phyloP scores from a whole-genome alignment of 1,284 basidiomycete genomes.

The Marasmius tenuissimus region DNA sequence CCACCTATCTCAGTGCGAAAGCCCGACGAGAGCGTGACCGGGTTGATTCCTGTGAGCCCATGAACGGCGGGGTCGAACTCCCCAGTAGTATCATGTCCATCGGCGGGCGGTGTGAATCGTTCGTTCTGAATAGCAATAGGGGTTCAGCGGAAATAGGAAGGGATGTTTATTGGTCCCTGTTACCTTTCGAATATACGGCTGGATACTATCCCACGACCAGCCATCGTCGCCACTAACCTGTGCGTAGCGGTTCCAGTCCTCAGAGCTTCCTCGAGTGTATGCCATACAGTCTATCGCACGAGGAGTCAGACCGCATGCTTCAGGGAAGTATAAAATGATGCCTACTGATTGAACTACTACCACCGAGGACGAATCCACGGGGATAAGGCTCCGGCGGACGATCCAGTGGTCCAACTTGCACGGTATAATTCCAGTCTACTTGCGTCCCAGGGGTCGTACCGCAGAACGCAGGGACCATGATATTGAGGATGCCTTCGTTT shows the following conservation, averaged over 20 bases:
- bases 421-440: conserved; percentile 8
- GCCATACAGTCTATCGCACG: conserved; percentile 30
- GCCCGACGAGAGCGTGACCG: conserved; percentile 34
- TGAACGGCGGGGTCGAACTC: conserved; percentile 30
- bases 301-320: neutral
- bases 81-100: conserved; percentile 29
- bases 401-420: conserved; percentile 18
- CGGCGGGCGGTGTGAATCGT: conserved; percentile 25
- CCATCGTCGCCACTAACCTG: conserved; percentile 31
- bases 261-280: conserved; percentile 35
- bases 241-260: conserved; percentile 37
- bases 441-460: neutral
- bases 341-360: conserved; percentile 24
- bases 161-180: neutral
- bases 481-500: neutral
- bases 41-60: conserved; percentile 28
- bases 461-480: neutral
- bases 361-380: conserved; percentile 22
- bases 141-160: neutral
- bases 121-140: conserved; percentile 22
- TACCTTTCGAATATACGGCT: conserved; percentile 32
- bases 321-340: neutral
- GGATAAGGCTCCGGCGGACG: conserved; percentile 14
- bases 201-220: conserved; percentile 38
- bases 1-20: conserved; percentile 30